phyloP scores from a whole-genome alignment of 2,329 filamentous ascomycete genomes.

The Corynespora cassiicola region DNA sequence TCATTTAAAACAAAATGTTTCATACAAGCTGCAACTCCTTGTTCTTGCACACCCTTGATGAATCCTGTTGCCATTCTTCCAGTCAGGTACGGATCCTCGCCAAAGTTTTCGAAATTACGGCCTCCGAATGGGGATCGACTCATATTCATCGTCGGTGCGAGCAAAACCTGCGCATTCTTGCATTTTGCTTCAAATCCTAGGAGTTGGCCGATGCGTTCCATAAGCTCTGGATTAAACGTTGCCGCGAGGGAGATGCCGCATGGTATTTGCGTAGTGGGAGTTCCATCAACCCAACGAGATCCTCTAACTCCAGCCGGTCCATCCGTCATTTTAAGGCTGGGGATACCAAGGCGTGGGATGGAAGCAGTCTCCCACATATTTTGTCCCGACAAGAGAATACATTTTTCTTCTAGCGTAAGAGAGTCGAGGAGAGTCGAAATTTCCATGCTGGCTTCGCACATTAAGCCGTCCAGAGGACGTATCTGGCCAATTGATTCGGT shows the following conservation, averaged over 20 bases:
- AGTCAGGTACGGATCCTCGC: constrained; percentile 15
- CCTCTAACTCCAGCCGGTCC: constrained; percentile 70
- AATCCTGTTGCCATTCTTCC: constrained; percentile 7
- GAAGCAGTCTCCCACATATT: constrained; percentile 69
- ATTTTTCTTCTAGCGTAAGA: constrained; percentile 3
- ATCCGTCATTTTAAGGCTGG: constrained; percentile 65
- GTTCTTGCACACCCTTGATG: constrained; percentile 54
- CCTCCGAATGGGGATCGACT: constrained; percentile 16
- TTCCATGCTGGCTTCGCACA: too few relatives aligned
- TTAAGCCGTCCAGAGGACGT: too few relatives aligned
- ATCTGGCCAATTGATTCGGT: too few relatives aligned
- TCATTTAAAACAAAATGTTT: constrained; percentile 76
- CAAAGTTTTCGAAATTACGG: constrained; percentile 17
- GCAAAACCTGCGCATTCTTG: constrained; percentile 18
- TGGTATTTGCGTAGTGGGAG: constrained; percentile 72
- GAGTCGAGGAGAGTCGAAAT: constrained; percentile 3
- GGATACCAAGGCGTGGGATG: constrained; percentile 62
- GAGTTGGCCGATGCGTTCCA: constrained; percentile 20
- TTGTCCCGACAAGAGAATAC: not conserved
- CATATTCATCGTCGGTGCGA: constrained; percentile 37
- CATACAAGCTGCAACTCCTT: constrained; percentile 10
- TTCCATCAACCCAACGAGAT: constrained; percentile 65
- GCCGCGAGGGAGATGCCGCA: constrained; percentile 69
- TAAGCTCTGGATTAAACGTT: constrained; percentile 27
- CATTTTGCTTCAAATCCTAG: constrained; percentile 24